Base-by-base conservation (phyloP, 345 rosid genomes). In the Moricandia arvensis region DNA sequence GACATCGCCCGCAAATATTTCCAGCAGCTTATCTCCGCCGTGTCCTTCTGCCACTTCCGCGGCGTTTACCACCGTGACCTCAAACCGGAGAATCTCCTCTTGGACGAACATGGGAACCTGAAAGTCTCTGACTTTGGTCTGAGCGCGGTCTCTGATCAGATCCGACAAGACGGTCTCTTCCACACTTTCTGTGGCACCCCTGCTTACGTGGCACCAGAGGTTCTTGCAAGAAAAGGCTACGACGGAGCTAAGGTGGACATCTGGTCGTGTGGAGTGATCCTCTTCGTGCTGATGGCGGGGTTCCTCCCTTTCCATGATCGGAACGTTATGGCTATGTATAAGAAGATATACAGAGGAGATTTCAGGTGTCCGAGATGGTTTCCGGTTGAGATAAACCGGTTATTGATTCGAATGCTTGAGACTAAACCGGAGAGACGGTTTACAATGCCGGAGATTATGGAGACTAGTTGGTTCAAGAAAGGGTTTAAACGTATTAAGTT, bases 211-310 rank as follows among this genome's bases (percentile, higher is more conserved):
- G 93, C 98, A 1, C 98, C 98, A 43, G 98, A 93, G 86, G 96
- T 93, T 16, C 75, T 93, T 17, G 84, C 86, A 0, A 63, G 93
- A 43, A 88, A 83, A 67, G 93, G 91, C 0, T 93, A 93, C 70
- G 94, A 91, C 43, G 98, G 94, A 0, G 89, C 93, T 3, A 90
- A 88, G 66, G 96, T 90, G 1, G 98, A 88, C 70, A 81, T 88
- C 16, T 93, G 98, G 98, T 89, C 98, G 68, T 93, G 97, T 60
- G 98, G 98, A 11, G 96, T 93, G 17, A 80, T 93, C 43, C 66
- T 91, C 62, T 91, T 88, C 77, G 93, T 93, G 70, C 72, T 91
- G 5, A 77, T 93, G 84, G 87, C 97, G 0, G 97, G 93, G 5
- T 65, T 80, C 57, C 80, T 93, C n/a, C 98, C 98, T 5, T 93